Percentiles rank a stretch among this genome's conserved stretches.
Conservation (phyloP, 208 protist genomes). For the Strigomonas galati region DNA sequence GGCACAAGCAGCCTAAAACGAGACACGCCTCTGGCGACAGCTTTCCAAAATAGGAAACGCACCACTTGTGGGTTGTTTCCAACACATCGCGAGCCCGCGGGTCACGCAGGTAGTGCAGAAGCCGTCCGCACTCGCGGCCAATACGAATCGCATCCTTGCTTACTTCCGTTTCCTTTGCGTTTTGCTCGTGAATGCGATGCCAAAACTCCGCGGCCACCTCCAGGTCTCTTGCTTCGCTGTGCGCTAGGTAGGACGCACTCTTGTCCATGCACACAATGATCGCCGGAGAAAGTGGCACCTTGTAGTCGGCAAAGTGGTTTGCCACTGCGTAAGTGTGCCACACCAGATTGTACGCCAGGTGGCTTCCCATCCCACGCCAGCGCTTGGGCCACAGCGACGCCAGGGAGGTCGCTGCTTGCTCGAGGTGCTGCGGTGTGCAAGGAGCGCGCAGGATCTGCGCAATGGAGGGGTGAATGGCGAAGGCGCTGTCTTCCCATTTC, state of each 20-base stretch:
- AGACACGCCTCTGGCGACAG: slow-evolving; percentile 59
- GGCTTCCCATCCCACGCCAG: slow-evolving; percentile 61
- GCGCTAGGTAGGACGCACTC: slow-evolving; percentile 64
- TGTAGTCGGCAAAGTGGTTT: slow-evolving; percentile 19
- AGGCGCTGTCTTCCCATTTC: slow-evolving; percentile 65
- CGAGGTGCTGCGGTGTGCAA: slow-evolving; percentile 12
- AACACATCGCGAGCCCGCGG: slow-evolving; percentile 45
- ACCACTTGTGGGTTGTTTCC: slow-evolving; percentile 35
- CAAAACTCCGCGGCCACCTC: slow-evolving; percentile 66
- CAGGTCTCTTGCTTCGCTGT: slow-evolving; percentile 57
- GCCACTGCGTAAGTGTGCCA: slow-evolving; percentile 64
- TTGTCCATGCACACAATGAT: slow-evolving; percentile 57
- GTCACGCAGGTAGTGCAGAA: slow-evolving; percentile 75
- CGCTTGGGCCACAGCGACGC: slow-evolving; percentile 67
- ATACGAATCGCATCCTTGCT: slow-evolving; percentile 50
- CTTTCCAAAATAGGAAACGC: slow-evolving; percentile 38
- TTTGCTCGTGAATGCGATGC: slow-evolving; percentile 24
- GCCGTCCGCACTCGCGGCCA: slow-evolving; percentile 61
- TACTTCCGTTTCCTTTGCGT: not conserved
- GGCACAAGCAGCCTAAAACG: slow-evolving; percentile 66
- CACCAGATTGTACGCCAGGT: slow-evolving; percentile 55
- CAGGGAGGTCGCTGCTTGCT: slow-evolving; percentile 29
- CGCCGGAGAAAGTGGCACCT: slow-evolving; percentile 25
- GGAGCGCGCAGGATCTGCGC: slow-evolving; percentile 32
- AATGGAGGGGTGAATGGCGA: slow-evolving; percentile 57